Evolutionary conservation across 371 early-diverging fungal species (phyloP).

Genomic region (Dichotomocladium elegans): DNA sequence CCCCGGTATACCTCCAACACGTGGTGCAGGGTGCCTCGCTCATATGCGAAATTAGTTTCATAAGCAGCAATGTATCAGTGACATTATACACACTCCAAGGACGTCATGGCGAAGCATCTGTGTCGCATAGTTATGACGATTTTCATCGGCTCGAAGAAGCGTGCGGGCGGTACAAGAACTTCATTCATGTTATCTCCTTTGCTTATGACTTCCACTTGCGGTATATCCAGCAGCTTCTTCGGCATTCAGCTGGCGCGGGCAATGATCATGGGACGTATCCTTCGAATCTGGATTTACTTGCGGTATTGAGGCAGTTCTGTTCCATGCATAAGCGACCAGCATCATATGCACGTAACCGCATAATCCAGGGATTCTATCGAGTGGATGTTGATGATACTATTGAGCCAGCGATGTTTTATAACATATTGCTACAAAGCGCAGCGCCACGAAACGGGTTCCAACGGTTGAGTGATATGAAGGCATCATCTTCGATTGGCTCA

Average conservation of each 20-base stretch:
- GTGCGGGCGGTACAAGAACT: conserved; percentile 58
- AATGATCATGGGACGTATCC: conserved; percentile 22
- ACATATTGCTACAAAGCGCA: conserved; percentile 69
- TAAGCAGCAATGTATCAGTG: conserved; percentile 66
- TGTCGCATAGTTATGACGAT: not conserved
- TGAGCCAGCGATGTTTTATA: conserved; percentile 48
- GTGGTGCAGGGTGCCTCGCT: conserved; percentile 64
- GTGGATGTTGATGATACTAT: conserved; percentile 21
- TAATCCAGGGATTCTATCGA: conserved; percentile 51
- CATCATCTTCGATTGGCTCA: conserved; percentile 16
- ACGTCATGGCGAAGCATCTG: conserved; percentile 34
- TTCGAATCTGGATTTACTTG: conserved; percentile 7
- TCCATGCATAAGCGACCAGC: conserved; percentile 32
- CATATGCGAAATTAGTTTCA: conserved; percentile 70
- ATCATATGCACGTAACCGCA: conserved; percentile 58
- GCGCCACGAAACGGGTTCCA: conserved; percentile 61
- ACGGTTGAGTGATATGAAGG: conserved; percentile 12
- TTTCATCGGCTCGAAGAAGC: conserved; percentile 61
- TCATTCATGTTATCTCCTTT: conserved; percentile 80
- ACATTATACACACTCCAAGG: conserved; percentile 70
- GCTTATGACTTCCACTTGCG: conserved; percentile 80
- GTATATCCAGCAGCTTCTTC: conserved; percentile 56
- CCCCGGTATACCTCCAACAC: conserved; percentile 61
- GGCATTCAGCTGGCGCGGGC: no score
- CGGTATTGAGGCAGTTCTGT: conserved; percentile 5